Conservation (phyloP, 192 early-diverging fungal genomes). For the Chytriomyces sp. region DNA sequence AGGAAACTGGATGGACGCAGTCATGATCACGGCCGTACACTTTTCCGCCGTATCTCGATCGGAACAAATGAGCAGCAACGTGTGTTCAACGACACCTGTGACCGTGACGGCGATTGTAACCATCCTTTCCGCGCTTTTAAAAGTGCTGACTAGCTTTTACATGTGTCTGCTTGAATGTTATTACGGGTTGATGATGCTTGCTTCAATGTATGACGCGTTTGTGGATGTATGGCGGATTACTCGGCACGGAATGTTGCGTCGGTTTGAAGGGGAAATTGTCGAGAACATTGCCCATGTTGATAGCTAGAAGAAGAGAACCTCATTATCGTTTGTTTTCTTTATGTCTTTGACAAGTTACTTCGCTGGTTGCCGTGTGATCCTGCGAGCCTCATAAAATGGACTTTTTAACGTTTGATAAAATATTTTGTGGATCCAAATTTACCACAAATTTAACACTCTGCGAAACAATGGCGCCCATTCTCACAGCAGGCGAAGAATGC, state of each 20-base stretch:
- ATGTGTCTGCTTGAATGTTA: conserved; percentile 5
- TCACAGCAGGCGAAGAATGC: conserved; percentile 55
- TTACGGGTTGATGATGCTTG: conserved; percentile 8
- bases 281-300: no score
- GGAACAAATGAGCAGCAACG: not conserved
- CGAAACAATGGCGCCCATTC: conserved; percentile 18
- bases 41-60: not conserved
- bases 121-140: not conserved
- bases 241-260: no score
- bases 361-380: no score
- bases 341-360: no score
- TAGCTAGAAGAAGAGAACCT: no score
- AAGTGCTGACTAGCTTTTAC: not conserved
- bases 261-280: no score
- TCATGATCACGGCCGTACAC: not conserved
- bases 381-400: no score
- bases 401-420: no score
- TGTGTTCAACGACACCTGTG: not conserved
- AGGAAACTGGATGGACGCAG: not conserved
- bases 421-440: not conserved
- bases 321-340: no score
- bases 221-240: not conserved
- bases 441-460: not conserved
- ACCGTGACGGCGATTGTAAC: not conserved
- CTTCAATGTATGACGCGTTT: conserved; percentile 2